Evolutionary conservation across 495 filamentous ascomycete species (phyloP).

Genomic region (Penicillium robsamsonii): DNA sequence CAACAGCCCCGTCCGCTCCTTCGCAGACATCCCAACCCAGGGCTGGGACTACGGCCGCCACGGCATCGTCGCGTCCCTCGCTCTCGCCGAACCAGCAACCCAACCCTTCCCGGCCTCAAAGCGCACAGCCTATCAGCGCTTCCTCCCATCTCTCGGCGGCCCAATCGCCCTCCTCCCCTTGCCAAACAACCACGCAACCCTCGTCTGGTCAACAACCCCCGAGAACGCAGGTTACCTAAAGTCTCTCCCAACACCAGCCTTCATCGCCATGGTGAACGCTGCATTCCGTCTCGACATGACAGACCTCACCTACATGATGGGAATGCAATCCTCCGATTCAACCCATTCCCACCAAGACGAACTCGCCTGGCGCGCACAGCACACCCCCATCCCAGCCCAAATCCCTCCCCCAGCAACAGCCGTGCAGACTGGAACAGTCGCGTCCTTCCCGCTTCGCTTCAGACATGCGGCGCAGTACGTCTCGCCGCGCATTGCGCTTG

Average conservation of each 20-base stretch:
- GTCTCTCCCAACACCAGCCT: conserved; percentile 64
- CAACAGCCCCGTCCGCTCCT: conserved; percentile 88
- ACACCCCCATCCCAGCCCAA: conserved; percentile 53
- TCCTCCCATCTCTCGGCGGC: conserved; percentile 75
- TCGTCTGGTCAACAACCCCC: conserved; percentile 92
- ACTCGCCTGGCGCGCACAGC: conserved; percentile 73
- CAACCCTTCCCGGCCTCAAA: conserved; percentile 34
- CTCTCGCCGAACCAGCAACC: conserved; percentile 53
- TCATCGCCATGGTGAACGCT: conserved; percentile 86
- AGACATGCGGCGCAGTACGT: conserved; percentile 91
- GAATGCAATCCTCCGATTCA: conserved; percentile 42
- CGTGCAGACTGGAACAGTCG: conserved; percentile 77
- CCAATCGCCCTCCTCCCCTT: conserved; percentile 89
- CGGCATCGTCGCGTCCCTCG: conserved; percentile 86
- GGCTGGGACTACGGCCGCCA: conserved; percentile 94
- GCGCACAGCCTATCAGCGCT: conserved; percentile 89
- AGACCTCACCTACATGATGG: conserved; percentile 79
- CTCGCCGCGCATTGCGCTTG: conserved; percentile 78
- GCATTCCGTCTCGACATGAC: conserved; percentile 79
- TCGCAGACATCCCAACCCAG: conserved; percentile 76
- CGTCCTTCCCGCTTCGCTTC: conserved; percentile 87
- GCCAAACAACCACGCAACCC: conserved; percentile 73
- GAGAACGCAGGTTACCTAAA: conserved; percentile 77
- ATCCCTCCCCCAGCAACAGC: conserved; percentile 59
- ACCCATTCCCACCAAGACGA: conserved; percentile 61